phyloP scores from a whole-genome alignment of 73 alveolate genomes.

The Paramecium primaurelia region DNA sequence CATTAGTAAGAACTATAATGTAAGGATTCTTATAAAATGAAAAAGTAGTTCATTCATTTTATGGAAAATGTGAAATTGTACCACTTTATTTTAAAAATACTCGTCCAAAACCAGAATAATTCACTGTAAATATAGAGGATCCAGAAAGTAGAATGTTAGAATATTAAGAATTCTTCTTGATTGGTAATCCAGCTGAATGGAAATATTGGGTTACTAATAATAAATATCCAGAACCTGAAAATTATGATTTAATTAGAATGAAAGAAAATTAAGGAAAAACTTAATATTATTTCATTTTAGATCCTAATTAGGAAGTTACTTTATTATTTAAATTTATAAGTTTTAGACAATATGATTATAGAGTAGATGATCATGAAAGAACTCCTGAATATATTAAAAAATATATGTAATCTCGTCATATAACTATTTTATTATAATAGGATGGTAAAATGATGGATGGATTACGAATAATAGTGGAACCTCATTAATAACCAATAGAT shows the following conservation, averaged over 20 bases:
- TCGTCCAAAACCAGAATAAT: neutral
- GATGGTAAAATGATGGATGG: slow-evolving; percentile 54
- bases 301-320: slow-evolving; percentile 25
- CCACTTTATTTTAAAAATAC: slow-evolving; percentile 19
- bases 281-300: neutral
- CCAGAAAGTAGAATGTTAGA: neutral
- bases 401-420: slow-evolving; percentile 2
- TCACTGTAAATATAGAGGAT: neutral
- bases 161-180: neutral
- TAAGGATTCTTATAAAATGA: slow-evolving; percentile 5
- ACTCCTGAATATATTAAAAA: slow-evolving; percentile 15
- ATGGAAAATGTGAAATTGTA: slow-evolving; percentile 8
- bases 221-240: slow-evolving; percentile 29
- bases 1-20: neutral
- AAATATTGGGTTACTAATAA: slow-evolving; percentile 16
- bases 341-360: neutral
- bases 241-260: neutral
- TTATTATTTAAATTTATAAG: slow-evolving; percentile 14
- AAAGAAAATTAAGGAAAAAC: neutral
- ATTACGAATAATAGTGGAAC: slow-evolving; percentile 33
- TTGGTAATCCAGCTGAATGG: slow-evolving; percentile 41
- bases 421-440: neutral
- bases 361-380: neutral
- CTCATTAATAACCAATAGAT: slow-evolving; percentile 51
- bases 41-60: neutral